Evolutionary conservation across 257 asterid species (phyloP).

Genomic region (Nicotiana attenuata): DNA sequence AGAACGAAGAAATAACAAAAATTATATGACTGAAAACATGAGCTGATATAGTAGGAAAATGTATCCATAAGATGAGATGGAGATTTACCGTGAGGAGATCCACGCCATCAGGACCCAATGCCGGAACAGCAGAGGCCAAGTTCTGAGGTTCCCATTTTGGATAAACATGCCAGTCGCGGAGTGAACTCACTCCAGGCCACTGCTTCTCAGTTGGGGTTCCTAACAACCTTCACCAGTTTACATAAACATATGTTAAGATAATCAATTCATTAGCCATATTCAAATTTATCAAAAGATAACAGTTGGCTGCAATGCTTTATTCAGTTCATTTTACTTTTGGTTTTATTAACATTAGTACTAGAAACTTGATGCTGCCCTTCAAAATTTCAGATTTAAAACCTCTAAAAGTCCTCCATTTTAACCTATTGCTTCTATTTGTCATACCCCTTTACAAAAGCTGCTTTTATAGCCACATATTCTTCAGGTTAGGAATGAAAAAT

Average conservation of each 20-base stretch:
- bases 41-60: background rate
- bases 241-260: background rate
- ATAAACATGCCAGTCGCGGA: slow-evolving; percentile 92
- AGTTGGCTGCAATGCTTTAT: background rate
- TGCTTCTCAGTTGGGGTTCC: slow-evolving; percentile 86
- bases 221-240: slow-evolving; percentile 45
- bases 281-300: background rate
- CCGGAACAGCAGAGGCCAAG: slow-evolving; percentile 72
- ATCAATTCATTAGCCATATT: background rate
- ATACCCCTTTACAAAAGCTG: background rate
- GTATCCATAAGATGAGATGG: background rate
- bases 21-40: background rate
- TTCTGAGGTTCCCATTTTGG: slow-evolving; percentile 90
- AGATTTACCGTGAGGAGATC: slow-evolving; percentile 66
- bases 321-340: background rate
- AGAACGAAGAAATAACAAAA: background rate
- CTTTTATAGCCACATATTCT: background rate
- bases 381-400: background rate
- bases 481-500: background rate
- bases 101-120: slow-evolving; percentile 76
- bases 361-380: background rate
- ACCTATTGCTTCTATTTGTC: background rate
- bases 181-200: slow-evolving; percentile 86
- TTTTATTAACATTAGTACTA: background rate
- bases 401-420: background rate